Evolutionary conservation across 2,329 filamentous ascomycete species (phyloP).

Genomic region (Myriangium duriaei): DNA sequence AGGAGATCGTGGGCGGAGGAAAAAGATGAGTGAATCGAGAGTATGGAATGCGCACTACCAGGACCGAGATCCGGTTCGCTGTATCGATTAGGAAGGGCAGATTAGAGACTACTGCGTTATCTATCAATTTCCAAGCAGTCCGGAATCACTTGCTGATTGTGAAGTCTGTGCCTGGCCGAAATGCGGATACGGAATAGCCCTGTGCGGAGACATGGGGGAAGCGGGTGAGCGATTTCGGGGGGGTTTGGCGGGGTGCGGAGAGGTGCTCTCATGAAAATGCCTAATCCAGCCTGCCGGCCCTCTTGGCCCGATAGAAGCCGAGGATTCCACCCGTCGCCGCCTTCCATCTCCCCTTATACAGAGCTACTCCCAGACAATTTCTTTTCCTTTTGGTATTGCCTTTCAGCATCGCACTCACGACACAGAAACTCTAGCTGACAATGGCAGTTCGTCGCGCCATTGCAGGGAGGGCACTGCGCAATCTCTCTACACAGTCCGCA

Average conservation of each 20-base stretch:
- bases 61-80: too few species aligned
- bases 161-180: too few species aligned
- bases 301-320: background rate
- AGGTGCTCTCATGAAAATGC: background rate
- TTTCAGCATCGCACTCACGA: too few species aligned
- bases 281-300: background rate
- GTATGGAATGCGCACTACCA: too few species aligned
- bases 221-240: too few species aligned
- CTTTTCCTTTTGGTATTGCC: too few species aligned
- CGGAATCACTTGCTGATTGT: too few species aligned
- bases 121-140: too few species aligned
- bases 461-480: conserved; percentile 28
- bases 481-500: conserved; percentile 26
- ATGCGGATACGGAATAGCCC: background rate
- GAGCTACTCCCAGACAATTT: too few species aligned
- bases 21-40: background rate
- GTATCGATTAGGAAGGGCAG: background rate
- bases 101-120: background rate
- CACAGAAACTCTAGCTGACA: conserved; percentile 8
- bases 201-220: background rate
- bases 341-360: background rate
- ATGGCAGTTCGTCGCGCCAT: conserved; percentile 37
- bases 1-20: background rate
- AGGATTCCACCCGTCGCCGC: background rate
- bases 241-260: background rate